Percentiles rank a stretch among this genome's conserved stretches.
These are phyloP conservation scores for Heliamphora exappendiculata DNA, from an alignment of 148 eudicot species.

Conservation along the genomic window DNA sequence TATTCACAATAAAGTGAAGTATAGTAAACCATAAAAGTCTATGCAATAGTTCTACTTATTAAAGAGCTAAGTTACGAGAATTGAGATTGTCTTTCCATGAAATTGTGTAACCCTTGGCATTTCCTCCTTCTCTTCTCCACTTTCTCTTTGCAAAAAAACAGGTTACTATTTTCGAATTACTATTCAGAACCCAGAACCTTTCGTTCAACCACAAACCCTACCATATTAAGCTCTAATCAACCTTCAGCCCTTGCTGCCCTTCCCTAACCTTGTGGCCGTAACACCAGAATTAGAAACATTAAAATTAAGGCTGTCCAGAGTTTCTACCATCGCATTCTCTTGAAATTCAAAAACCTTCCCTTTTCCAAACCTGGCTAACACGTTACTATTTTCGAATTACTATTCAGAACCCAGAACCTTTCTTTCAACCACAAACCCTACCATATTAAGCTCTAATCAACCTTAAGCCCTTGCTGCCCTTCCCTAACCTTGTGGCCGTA, in stretches of 20 bases:
- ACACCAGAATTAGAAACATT: neutral
- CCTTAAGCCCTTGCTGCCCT: neutral
- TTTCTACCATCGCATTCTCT: neutral
- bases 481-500: neutral
- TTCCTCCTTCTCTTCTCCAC: no score
- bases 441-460: neutral
- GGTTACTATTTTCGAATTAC: neutral
- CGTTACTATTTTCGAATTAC: neutral
- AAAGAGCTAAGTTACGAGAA: neutral
- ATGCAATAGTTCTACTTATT: neutral
- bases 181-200: neutral
- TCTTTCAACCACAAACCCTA: neutral
- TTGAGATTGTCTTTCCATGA: neutral
- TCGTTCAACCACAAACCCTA: neutral
- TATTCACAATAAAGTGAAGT: neutral
- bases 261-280: neutral
- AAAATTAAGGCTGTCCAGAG: neutral
- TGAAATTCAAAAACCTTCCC: neutral
- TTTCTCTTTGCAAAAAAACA: neutral
- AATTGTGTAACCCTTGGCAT: neutral
- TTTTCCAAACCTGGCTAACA: neutral
- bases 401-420: neutral
- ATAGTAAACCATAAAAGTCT: neutral
- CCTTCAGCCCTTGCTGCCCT: conserved; percentile 1
- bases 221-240: neutral